phyloP scores from a whole-genome alignment of 1,284 basidiomycete genomes.

The Boletus hoseneyae region DNA sequence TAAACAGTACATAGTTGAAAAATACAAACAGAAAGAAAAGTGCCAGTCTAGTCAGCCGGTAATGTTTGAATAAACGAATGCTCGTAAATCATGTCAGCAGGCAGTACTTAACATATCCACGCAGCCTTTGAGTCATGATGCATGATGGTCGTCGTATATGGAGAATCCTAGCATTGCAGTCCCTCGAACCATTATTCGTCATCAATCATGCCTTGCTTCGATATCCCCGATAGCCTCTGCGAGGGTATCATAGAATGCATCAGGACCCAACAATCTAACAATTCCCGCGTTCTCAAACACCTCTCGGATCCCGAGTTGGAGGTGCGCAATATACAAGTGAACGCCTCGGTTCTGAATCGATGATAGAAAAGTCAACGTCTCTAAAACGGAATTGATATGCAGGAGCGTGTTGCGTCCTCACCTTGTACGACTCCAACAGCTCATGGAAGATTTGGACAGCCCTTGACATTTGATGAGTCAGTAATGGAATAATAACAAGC shows the following conservation, averaged over 20 bases:
- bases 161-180: background rate
- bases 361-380: background rate
- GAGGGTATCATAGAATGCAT: slow-evolving; percentile 72
- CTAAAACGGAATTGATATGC: background rate
- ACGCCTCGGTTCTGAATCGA: slow-evolving; percentile 60
- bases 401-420: slow-evolving; percentile 24
- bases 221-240: slow-evolving; percentile 58
- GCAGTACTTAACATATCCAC: slow-evolving; percentile 8
- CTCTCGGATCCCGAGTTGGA: slow-evolving; percentile 52
- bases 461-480: slow-evolving; percentile 36
- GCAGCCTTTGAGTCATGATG: background rate
- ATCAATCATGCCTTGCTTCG: slow-evolving; percentile 28
- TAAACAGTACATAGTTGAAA: too few relatives aligned
- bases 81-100: too few relatives aligned
- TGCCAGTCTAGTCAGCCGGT: too few relatives aligned
- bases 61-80: too few relatives aligned
- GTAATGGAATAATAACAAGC: background rate
- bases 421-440: slow-evolving; percentile 73
- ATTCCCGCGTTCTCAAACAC: slow-evolving; percentile 70
- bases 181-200: background rate
- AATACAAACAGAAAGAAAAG: too few relatives aligned
- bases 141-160: background rate
- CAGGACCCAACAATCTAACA: slow-evolving; percentile 58
- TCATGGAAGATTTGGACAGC: slow-evolving; percentile 86
- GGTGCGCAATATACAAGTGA: slow-evolving; percentile 75